Percentiles rank a stretch among this genome's conserved stretches.
Evolutionary conservation across 306 rosid genomes (phyloP).

Genomic region (Cajanus cajan): DNA sequence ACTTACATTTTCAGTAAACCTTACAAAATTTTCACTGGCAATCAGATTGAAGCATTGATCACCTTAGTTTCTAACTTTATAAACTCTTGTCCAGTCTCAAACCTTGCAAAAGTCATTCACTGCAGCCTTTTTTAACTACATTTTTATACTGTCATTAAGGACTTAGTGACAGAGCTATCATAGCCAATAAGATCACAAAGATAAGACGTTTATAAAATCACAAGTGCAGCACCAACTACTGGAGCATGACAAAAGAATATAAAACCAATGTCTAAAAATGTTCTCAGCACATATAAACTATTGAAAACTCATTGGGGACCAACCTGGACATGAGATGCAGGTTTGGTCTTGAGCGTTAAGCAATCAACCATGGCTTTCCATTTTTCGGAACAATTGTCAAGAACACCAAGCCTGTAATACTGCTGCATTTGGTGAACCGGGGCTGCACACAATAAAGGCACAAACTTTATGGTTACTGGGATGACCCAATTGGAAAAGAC

Average conservation of each 20-base stretch:
- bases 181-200: not conserved
- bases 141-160: not conserved
- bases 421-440: constrained; percentile 95
- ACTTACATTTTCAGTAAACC: not conserved
- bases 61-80: not conserved
- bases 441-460: constrained; percentile 48
- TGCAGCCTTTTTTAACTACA: not conserved
- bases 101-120: not conserved
- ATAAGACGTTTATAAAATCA: not conserved
- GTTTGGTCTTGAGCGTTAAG: constrained; percentile 73
- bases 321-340: constrained; percentile 61
- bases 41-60: not conserved
- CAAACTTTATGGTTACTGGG: not conserved
- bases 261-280: not conserved
- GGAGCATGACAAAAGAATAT: not conserved
- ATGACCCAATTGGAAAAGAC: constrained; percentile 15
- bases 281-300: not conserved
- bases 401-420: constrained; percentile 73
- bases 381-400: constrained; percentile 69
- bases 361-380: constrained; percentile 69
- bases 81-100: not conserved
- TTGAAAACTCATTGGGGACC: not conserved
- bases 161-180: not conserved
- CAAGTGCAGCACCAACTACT: not conserved
- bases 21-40: not conserved